These are phyloP conservation scores for Chlamydomonas sphaeroides DNA, from an alignment of 139 green algal genomes.

Conservation along the genomic window DNA sequence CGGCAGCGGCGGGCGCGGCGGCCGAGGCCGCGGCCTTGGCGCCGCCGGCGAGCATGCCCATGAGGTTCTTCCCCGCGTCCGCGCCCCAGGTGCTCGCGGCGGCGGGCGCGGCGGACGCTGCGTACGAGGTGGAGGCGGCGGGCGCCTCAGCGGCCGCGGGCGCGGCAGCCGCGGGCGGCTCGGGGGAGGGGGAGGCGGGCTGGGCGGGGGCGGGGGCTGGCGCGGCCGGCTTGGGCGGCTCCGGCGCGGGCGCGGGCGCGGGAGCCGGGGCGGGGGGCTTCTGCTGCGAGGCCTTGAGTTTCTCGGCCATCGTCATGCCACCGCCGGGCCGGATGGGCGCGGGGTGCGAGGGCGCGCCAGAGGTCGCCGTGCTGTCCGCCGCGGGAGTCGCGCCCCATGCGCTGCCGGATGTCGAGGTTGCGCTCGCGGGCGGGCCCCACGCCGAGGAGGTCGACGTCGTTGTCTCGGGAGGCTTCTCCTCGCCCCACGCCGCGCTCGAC, in stretches of 20 bases:
- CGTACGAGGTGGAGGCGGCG: background rate
- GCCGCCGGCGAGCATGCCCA: slow-evolving; percentile 20
- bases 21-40: background rate
- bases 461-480: slow-evolving; percentile 27
- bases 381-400: slow-evolving; percentile 12
- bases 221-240: slow-evolving; percentile 32
- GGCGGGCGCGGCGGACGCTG: background rate
- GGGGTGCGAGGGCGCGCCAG: background rate
- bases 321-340: slow-evolving; percentile 27
- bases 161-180: background rate
- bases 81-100: slow-evolving; percentile 11
- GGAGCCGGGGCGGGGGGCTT: slow-evolving; percentile 27
- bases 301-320: slow-evolving; percentile 42
- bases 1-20: background rate
- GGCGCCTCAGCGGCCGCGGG: background rate
- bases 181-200: background rate
- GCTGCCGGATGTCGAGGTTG: slow-evolving; percentile 21
- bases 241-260: slow-evolving; percentile 14
- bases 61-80: slow-evolving; percentile 30
- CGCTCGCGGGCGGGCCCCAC: background rate
- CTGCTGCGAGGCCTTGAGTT: slow-evolving; percentile 30
- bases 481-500: background rate
- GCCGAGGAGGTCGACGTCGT: background rate
- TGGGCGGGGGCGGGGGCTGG: background rate
- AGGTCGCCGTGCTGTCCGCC: background rate